Evolutionary conservation across 2,329 filamentous ascomycete genomes (phyloP).

Genomic region (Mollisiaceae sp.): DNA sequence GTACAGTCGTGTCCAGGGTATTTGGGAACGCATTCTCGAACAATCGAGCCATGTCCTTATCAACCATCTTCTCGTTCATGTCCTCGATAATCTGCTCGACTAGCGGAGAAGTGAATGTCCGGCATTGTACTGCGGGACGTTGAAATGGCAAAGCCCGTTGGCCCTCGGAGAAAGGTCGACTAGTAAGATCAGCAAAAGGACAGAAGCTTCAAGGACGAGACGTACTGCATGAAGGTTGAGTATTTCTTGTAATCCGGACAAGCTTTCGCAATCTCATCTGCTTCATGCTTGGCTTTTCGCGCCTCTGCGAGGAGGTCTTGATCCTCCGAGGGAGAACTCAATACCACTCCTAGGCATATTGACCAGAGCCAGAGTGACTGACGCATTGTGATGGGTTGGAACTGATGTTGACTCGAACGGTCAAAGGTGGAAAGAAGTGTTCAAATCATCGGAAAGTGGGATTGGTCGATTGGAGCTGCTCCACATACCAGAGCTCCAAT

Average conservation of each 20-base stretch:
- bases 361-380: slow-evolving; percentile 26
- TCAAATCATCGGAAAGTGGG: slow-evolving; percentile 16
- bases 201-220: background rate
- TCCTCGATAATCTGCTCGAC: slow-evolving; percentile 90
- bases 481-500: background rate
- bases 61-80: slow-evolving; percentile 77
- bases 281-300: slow-evolving; percentile 4
- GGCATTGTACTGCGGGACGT: slow-evolving; percentile 78
- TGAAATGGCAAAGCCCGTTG: slow-evolving; percentile 84
- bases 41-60: slow-evolving; percentile 86
- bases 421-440: slow-evolving; percentile 13
- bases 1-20: slow-evolving; percentile 73
- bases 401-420: background rate
- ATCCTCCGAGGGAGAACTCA: slow-evolving; percentile 8
- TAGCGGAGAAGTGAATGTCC: slow-evolving; percentile 84
- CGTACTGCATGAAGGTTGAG: slow-evolving; percentile 39
- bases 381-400: slow-evolving; percentile 16
- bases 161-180: slow-evolving; percentile 79
- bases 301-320: background rate
- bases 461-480: slow-evolving; percentile 9
- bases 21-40: slow-evolving; percentile 96
- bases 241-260: slow-evolving; percentile 45
- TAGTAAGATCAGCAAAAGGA: slow-evolving; percentile 45
- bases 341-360: slow-evolving; percentile 19
- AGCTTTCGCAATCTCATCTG: slow-evolving; percentile 31